A percentile compares a stretch with the other conserved stretches of the same genome.
phyloP scores from a whole-genome alignment of 1,284 basidiomycete species.

The Caloboletus firmus region DNA sequence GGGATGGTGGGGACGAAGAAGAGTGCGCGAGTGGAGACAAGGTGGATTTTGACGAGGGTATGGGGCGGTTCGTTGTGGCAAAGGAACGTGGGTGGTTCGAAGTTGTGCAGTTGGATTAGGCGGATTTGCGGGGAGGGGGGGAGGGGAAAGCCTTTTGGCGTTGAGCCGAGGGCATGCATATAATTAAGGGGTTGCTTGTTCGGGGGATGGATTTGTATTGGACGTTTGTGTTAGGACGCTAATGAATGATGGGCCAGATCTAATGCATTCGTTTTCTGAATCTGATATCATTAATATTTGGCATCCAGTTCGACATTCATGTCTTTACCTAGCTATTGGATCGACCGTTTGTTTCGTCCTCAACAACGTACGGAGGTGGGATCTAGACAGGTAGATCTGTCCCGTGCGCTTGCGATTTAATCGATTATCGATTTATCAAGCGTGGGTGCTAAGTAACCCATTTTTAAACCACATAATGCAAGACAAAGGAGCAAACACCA shows the following conservation, averaged over 20 bases:
- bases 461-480: not conserved
- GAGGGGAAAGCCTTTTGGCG: not conserved
- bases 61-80: constrained; percentile 34
- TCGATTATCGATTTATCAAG: not conserved
- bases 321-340: not conserved
- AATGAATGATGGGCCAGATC: not conserved
- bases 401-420: not conserved
- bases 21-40: constrained; percentile 12
- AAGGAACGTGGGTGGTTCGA: constrained; percentile 29
- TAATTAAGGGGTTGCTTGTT: not conserved
- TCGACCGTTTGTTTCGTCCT: not conserved
- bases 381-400: constrained; percentile 13
- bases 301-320: not conserved
- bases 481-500: not conserved
- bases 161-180: not conserved
- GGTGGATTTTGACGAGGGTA: constrained; percentile 34
- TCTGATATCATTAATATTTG: not conserved
- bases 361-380: not conserved
- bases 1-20: not conserved
- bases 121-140: not conserved
- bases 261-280: not conserved
- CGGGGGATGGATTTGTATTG: not conserved
- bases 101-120: constrained; percentile 25
- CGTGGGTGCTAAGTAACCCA: not conserved
- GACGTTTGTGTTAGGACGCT: not conserved